Evolutionary conservation across 2,329 filamentous ascomycete genomes (phyloP).

Genomic region (Microdochium nivale): DNA sequence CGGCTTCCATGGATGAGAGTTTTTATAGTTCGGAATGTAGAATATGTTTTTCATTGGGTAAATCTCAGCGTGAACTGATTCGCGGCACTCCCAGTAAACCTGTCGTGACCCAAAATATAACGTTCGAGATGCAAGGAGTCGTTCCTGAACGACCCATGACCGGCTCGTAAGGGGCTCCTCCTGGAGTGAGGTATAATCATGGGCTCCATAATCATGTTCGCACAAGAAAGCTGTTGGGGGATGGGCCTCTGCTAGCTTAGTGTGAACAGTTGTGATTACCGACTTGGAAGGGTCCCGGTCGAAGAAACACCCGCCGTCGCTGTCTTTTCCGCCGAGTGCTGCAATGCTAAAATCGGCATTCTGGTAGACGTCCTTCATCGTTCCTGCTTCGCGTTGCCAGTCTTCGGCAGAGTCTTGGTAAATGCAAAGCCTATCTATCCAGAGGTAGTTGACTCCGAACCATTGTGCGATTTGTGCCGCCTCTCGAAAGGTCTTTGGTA

Average conservation of each 20-base stretch:
- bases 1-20: too few relatives aligned
- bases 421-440: slow-evolving; percentile 15
- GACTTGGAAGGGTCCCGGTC: slow-evolving; percentile 5
- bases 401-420: slow-evolving; percentile 10
- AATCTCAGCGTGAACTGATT: slow-evolving; percentile 7
- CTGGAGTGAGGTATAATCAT: slow-evolving; percentile 2
- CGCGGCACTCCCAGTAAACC: slow-evolving; percentile 12
- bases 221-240: slow-evolving; percentile 1
- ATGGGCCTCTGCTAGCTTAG: slow-evolving; percentile 1
- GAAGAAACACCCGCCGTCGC: slow-evolving; percentile 7
- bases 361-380: slow-evolving; percentile 9
- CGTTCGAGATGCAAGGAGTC: slow-evolving; percentile 8
- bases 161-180: slow-evolving; percentile 7
- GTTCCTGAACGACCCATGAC: slow-evolving; percentile 13
- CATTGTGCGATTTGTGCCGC: slow-evolving; percentile 7
- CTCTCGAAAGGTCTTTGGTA: slow-evolving; percentile 8
- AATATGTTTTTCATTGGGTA: too few relatives aligned
- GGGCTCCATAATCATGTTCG: neutral
- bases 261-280: slow-evolving; percentile 3
- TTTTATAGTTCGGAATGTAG: too few relatives aligned
- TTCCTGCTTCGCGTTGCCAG: slow-evolving; percentile 7
- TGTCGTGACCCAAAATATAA: slow-evolving; percentile 11
- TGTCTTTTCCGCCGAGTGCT: slow-evolving; percentile 5
- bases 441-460: slow-evolving; percentile 10
- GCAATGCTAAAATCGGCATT: slow-evolving; percentile 9